Conservation (phyloP, 1,139 yeast species). For the Komagataea norvegica region DNA sequence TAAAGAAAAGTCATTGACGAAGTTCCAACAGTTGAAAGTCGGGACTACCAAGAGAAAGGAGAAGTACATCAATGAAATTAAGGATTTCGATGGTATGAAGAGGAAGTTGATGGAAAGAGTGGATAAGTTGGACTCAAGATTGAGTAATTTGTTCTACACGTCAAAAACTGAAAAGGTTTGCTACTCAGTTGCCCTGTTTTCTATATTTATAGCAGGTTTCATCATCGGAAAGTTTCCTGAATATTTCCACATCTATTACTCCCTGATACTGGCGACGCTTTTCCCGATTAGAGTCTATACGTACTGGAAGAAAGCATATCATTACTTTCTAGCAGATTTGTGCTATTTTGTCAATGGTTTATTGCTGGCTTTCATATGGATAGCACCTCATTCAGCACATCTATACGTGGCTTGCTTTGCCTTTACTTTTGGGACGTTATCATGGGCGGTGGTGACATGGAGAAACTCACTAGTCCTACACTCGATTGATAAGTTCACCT, state of each 20-base stretch:
- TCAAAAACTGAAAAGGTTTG: conserved; percentile 77
- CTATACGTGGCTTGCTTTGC: conserved; percentile 82
- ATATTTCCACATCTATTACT: conserved; percentile 72
- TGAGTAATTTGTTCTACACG: conserved; percentile 47
- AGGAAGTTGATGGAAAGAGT: conserved; percentile 34
- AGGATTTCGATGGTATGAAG: conserved; percentile 27
- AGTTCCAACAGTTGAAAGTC: conserved; percentile 19
- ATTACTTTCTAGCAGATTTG: conserved; percentile 86
- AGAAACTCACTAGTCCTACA: conserved; percentile 89
- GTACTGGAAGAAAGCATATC: conserved; percentile 73
- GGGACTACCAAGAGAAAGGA: conserved; percentile 22
- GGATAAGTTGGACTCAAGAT: conserved; percentile 52
- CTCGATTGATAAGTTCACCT: conserved; percentile 88
- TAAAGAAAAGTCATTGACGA: conserved; percentile 24
- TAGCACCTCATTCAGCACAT: conserved; percentile 65
- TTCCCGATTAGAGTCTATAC: conserved; percentile 86
- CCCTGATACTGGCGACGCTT: conserved; percentile 53
- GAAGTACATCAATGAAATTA: conserved; percentile 16
- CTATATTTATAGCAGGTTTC: conserved; percentile 68
- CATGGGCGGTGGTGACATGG: conserved; percentile 97
- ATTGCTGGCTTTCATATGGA: conserved; percentile 72
- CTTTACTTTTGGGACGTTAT: conserved; percentile 79
- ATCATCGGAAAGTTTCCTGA: conserved; percentile 76
- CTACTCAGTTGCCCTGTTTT: conserved; percentile 67
- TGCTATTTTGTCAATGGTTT: conserved; percentile 86